Evolutionary conservation across 768 basidiomycete species (phyloP).

Genomic region (Tricholoma hemisulphureum): DNA sequence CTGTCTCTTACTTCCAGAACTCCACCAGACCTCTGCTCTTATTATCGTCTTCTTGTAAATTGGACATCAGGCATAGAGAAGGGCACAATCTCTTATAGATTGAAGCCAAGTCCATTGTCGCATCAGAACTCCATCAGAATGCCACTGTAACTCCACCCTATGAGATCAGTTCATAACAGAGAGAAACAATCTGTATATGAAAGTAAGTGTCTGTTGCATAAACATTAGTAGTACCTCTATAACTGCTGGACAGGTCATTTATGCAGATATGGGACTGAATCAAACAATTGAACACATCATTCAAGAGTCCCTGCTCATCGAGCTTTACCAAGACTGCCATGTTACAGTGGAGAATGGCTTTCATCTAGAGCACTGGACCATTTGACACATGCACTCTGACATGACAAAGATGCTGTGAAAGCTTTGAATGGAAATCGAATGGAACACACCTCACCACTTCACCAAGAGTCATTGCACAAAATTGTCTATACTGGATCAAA

Average conservation of each 20-base stretch:
- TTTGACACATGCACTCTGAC: constrained; percentile 21
- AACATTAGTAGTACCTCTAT: no score
- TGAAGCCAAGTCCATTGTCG: no score
- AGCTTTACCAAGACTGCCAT: constrained; percentile 20
- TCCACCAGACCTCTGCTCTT: no score
- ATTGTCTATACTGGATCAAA: constrained; percentile 8
- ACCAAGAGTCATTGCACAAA: neutral
- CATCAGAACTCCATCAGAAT: no score
- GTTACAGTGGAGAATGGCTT: constrained; percentile 21
- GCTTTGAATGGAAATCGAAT: neutral
- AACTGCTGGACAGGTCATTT: neutral
- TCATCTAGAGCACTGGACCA: constrained; percentile 17
- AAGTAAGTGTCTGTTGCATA: constrained; percentile 18
- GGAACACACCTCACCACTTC: neutral
- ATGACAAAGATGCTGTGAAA: constrained; percentile 24
- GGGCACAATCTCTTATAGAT: no score
- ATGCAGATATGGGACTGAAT: constrained; percentile 13
- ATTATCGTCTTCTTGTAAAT: no score
- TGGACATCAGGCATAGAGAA: no score
- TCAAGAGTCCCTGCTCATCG: constrained; percentile 23
- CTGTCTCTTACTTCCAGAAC: no score
- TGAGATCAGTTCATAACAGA: no score
- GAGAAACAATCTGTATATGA: constrained; percentile 30
- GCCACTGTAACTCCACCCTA: no score
- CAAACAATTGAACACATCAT: constrained; percentile 10